phyloP scores from a whole-genome alignment of 352 stramenopile species.

The Phytophthora sojae region DNA sequence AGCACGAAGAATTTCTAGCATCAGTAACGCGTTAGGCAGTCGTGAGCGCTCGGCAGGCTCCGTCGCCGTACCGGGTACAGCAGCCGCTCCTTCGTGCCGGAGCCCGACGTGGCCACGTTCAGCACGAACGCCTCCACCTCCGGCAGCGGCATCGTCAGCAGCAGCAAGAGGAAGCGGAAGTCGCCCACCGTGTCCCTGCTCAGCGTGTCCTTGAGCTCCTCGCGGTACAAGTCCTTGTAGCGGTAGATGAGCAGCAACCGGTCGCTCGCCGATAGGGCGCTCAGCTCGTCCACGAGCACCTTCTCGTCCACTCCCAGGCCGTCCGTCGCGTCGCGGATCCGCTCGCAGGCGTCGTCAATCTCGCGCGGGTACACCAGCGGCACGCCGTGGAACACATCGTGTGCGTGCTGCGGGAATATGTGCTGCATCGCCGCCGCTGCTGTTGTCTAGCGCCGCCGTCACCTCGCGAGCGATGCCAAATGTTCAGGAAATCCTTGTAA shows the following conservation, averaged over 20 bases:
- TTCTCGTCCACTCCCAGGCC: conserved; percentile 77
- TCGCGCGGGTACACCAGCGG: conserved; percentile 46
- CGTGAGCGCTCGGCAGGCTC: not conserved
- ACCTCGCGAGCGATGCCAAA: not conserved
- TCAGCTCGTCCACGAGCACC: conserved; percentile 61
- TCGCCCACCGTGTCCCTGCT: conserved; percentile 71
- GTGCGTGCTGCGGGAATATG: conserved; percentile 48
- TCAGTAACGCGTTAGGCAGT: not conserved
- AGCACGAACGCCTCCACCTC: conserved; percentile 79
- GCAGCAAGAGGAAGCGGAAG: conserved; percentile 63
- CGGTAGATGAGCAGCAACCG: conserved; percentile 67
- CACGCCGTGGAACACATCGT: conserved; percentile 45
- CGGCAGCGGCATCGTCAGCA: conserved; percentile 67
- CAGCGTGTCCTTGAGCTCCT: conserved; percentile 67
- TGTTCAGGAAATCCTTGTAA: conserved; percentile 4
- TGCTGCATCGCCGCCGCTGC: conserved; percentile 39
- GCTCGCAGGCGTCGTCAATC: conserved; percentile 63
- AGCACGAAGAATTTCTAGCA: not conserved
- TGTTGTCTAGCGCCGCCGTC: not conserved
- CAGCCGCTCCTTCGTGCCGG: conserved; percentile 66
- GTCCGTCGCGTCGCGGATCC: conserved; percentile 70
- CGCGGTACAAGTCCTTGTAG: conserved; percentile 73
- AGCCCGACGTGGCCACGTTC: conserved; percentile 56
- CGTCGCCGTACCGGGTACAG: conserved; percentile 67
- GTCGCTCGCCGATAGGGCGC: conserved; percentile 51